Evolutionary conservation across 73 alveolate species (phyloP), one percentile per base, ranked within the genome.

Genomic region (Tetrahymena malaccensis): DNA sequence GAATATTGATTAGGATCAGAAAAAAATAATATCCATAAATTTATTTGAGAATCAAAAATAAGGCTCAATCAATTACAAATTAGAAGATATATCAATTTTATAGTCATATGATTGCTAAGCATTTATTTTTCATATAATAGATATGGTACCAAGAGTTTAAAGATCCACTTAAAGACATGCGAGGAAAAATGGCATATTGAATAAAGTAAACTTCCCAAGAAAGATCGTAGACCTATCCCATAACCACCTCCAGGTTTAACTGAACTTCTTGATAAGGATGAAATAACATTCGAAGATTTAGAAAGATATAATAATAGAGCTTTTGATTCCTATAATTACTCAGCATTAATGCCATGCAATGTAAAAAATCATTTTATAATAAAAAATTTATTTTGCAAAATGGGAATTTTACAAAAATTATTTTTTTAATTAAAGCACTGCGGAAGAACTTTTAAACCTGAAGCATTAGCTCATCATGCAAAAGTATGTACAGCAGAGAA

Each of bases 401-500:
- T n/a, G n/a, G n/a, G n/a, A n/a, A n/a, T n/a, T n/a, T n/a, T n/a
- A n/a, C n/a, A n/a, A n/a, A n/a, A n/a, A n/a, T n/a, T n/a, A n/a
- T n/a, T n/a, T n/a, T n/a, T 19, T 50, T 0, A 96, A 40, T 96
- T 98, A 38, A 96, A 97, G 93, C 96, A 98, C 96, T 98, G 99
- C 96, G 99, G 99, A 25, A 96, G 99, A 94, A 98, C 98, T 16
- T 98, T 98, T 95, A 94, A 97, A 44, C 99, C 99, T n/a, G 99
- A 98, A 70, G 96, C 99, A 56, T 94, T 98, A 17, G 96, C 96
- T 12, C 97, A 97, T 25, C 99, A 98, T 96, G 38, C 96, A 44
- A 96, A 97, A 85, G 95, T 98, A 31, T 97, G 99, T 85, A 97
- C 97, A 15, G 97, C 94, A 43, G 97, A 95, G 34, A 95, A 95